Percentiles rank a stretch among this genome's conserved stretches.
phyloP scores from a whole-genome alignment of 768 basidiomycete genomes.

The Leccinum longicurvipes region DNA sequence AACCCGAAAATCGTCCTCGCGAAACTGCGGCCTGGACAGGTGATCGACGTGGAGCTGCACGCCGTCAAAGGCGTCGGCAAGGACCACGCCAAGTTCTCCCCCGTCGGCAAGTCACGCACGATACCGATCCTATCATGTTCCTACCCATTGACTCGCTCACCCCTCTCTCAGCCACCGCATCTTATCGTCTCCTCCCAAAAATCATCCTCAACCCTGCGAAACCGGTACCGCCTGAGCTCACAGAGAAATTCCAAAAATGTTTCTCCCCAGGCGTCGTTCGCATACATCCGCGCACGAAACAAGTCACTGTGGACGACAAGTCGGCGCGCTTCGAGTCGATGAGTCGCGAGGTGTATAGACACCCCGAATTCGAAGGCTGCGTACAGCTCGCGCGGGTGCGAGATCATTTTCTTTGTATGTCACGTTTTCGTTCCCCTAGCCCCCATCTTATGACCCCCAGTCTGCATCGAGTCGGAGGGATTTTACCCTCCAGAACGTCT shows the following conservation, averaged over 20 bases:
- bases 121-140: not conserved
- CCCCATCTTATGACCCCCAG: slow-evolving; percentile 37
- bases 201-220: slow-evolving; percentile 67
- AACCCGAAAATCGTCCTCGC: slow-evolving; percentile 84
- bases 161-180: slow-evolving; percentile 72
- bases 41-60: slow-evolving; percentile 80
- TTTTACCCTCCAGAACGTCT: slow-evolving; percentile 83
- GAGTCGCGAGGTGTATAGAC: slow-evolving; percentile 86
- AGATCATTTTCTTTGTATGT: slow-evolving; percentile 91
- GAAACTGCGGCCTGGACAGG: slow-evolving; percentile 90
- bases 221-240: slow-evolving; percentile 73
- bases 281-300: slow-evolving; percentile 53
- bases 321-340: slow-evolving; percentile 83
- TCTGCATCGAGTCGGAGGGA: slow-evolving; percentile 89
- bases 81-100: slow-evolving; percentile 95
- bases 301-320: slow-evolving; percentile 58
- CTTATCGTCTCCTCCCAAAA: slow-evolving; percentile 88
- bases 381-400: slow-evolving; percentile 83
- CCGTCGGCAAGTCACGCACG: slow-evolving; percentile 64
- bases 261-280: slow-evolving; percentile 83
- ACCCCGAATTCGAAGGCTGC: slow-evolving; percentile 82
- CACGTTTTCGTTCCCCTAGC: not conserved
- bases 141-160: not conserved
- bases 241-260: slow-evolving; percentile 80
- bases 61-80: slow-evolving; percentile 91